Evolutionary conservation across 495 filamentous ascomycete genomes (phyloP), one percentile per base, ranked within the genome.

Genomic region (Halenospora varia): DNA sequence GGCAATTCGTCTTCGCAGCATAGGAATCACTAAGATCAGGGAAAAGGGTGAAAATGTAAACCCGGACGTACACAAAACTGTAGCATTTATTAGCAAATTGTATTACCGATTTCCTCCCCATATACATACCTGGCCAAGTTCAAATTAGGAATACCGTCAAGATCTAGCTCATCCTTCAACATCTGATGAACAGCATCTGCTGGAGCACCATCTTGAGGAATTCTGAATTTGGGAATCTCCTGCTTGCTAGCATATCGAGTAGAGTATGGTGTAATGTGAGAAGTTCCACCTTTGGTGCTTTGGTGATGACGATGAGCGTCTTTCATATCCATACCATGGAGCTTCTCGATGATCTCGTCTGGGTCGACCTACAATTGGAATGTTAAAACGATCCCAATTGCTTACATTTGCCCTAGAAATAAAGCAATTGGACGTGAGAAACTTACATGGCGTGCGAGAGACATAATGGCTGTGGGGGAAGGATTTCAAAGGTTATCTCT

Each of bases 121-220:
- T 4, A 35, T 6, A 29, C n/a, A 2, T 67, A 78, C 70, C 77
- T 81, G 51, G 85, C 86, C 15, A 90, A 71, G 61, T 89, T 90
- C 53, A 89, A 68, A 61, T 86, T 88, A 0, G 87, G 85, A n/a
- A 76, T 74, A 25, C 87, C 87, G 65, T 90, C 87, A 0, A 90
- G 76, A 66, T 89, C 87, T 0, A 90, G 68, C 63, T 90, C 87
- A 66, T 90, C 88, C 50, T 82, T 84, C 53, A 90, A 76, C 66
- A 90, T 75, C 57, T 88, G 83, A 55, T 86, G 81, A 1, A 86
- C 84, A 0, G 78, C 77, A 56, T 87, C 84, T 11, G 82, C 78
- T 0, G 83, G 81, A 0, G 82, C 79, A 17, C 87, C 86, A 41
- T 84, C 63, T 15, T 79, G 61, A 0, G 86, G 85, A 23, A 90